Conservation (phyloP, 768 basidiomycete species). For the Rhodocollybia butyracea region DNA sequence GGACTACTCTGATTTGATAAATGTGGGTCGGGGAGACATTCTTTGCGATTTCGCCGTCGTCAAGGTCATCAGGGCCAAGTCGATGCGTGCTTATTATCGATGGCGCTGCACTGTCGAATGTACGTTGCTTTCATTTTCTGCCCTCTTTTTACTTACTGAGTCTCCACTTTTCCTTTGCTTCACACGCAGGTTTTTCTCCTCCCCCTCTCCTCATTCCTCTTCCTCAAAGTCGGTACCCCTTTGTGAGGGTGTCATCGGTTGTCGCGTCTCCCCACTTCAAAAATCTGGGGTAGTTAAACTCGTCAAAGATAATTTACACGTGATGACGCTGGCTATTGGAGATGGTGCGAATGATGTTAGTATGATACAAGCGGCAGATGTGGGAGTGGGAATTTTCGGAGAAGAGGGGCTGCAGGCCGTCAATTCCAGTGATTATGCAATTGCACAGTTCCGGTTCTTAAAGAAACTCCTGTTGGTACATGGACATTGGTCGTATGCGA, state of each 20-base stretch:
- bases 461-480: constrained; percentile 91
- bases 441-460: constrained; percentile 94
- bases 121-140: constrained; percentile 16
- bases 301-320: constrained; percentile 87
- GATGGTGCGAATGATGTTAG: constrained; percentile 99
- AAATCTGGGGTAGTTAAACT: constrained; percentile 94
- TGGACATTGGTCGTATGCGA: constrained; percentile 97
- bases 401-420: constrained; percentile 98
- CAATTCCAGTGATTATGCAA: constrained; percentile 97
- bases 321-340: constrained; percentile 95
- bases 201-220: too few relatives aligned
- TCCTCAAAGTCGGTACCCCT: constrained; percentile 79
- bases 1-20: constrained; percentile 47
- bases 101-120: constrained; percentile 71
- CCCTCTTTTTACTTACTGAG: neutral
- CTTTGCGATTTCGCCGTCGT: too few relatives aligned
- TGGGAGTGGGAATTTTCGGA: constrained; percentile 95
- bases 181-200: too few relatives aligned
- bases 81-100: constrained; percentile 94
- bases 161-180: too few relatives aligned
- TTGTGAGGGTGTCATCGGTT: constrained; percentile 96
- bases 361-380: constrained; percentile 83
- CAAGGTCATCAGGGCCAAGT: constrained; percentile 82
- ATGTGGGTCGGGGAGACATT: too few relatives aligned
- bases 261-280: constrained; percentile 94